Evolutionary conservation across 75 land plant genomes (phyloP), one percentile per base, ranked within the genome.

Genomic region (Sequoiadendron giganteum): DNA sequence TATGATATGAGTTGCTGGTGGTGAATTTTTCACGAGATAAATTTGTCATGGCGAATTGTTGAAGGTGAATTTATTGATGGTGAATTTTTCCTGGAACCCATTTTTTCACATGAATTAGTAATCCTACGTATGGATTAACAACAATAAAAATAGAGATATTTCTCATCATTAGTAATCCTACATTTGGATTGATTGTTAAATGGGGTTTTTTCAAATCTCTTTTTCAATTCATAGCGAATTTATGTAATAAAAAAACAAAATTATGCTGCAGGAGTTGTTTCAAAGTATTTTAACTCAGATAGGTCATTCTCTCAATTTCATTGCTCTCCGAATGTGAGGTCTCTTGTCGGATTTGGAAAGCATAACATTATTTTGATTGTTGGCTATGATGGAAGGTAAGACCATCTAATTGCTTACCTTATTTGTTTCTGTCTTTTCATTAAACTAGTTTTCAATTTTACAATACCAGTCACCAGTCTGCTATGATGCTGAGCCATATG

Each of bases 251-350:
- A 49, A 49, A 49, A 48, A 0, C 8, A 8, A 7, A 49, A 10
- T 9, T 4, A 78, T 88, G 77, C 2, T 84, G n/a, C 93, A 97
- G 97, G 95, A 28, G 92, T 95, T 45, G 54, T 95, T 68, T 97
- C 97, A 68, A 95, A 92, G 73, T 97, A 97, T 82, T 97, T 97
- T 85, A 94, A 93, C 90, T 94, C 98, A 28, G 98, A 97, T 84
- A 95, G 97, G 94, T 97, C 98, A 34, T 95, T 97, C 89, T 95
- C 98, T 86, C 98, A 93, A 89, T 95, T 94, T 86, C 98, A 90
- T 76, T 87, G 93, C 56, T 94, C 94, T 42, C 97, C 93, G 40
- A 86, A 85, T 49, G 89, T 91, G 7, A 93, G 88, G 36, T 93
- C 89, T 89, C 83, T 95, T 90, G 94, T 92, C 61, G 95, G 97